Percentiles rank a stretch among this genome's conserved stretches.
These are phyloP conservation scores for Rhodomyrtus psidioides DNA, from an alignment of 441 rosid species.

Conservation along the genomic window DNA sequence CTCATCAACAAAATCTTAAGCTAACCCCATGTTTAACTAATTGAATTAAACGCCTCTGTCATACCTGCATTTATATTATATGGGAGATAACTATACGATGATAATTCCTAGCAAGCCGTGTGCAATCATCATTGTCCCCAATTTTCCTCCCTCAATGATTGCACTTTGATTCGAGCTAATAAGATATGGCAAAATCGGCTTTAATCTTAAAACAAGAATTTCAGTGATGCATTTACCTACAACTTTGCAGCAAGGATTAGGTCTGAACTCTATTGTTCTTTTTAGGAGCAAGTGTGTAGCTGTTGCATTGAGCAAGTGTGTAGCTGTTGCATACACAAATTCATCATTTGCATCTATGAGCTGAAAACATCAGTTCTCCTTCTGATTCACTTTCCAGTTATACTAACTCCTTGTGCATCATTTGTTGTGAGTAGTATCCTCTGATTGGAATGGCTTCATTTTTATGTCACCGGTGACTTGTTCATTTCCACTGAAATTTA, in stretches of 20 bases:
- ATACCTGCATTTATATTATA: neutral
- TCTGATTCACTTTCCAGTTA: neutral
- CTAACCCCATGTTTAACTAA: neutral
- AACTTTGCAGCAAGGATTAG: neutral
- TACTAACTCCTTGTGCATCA: neutral
- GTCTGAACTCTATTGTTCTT: neutral
- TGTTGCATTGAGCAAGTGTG: neutral
- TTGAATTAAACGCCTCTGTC: neutral
- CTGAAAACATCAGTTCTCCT: neutral
- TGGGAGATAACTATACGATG: neutral
- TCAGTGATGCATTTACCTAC: neutral
- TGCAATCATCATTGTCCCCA: neutral
- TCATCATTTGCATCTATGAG: neutral
- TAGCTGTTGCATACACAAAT: neutral
- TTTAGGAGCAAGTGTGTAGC: neutral
- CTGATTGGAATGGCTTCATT: neutral
- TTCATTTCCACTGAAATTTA: neutral
- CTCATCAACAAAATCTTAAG: neutral
- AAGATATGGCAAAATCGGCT: neutral
- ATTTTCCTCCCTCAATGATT: neutral
- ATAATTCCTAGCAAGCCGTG: neutral
- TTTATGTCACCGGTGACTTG: neutral
- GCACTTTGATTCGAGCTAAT: neutral
- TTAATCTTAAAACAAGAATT: neutral
- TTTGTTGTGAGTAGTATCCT: neutral